Percentiles rank a stretch among this genome's conserved stretches.
These are phyloP conservation scores for Litsea cubeba DNA, from an alignment of 164 flowering plant species.

Conservation along the genomic window DNA sequence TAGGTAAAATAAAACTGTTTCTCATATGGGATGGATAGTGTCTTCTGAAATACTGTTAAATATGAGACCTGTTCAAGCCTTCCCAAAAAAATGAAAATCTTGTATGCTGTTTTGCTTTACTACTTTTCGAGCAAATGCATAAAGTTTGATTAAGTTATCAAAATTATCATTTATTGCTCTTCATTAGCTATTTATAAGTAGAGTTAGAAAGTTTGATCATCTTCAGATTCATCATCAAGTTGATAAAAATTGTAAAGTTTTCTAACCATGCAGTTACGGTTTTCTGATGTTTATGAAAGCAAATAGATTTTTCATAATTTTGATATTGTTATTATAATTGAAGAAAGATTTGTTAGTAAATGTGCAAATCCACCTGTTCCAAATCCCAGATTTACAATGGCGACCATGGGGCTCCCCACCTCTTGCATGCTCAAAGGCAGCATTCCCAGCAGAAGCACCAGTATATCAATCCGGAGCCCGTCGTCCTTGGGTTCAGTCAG, in stretches of 20 bases:
- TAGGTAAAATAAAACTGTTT: too few species aligned
- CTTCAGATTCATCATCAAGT: background rate
- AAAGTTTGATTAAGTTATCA: too few species aligned
- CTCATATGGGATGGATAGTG: too few species aligned
- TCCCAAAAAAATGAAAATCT: too few species aligned
- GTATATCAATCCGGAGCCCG: constrained; percentile 21
- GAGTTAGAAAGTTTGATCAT: background rate
- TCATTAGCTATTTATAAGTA: background rate
- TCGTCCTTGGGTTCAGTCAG: constrained; percentile 32
- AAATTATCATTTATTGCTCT: background rate
- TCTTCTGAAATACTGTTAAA: too few species aligned
- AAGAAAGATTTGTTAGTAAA: background rate
- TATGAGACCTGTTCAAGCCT: too few species aligned
- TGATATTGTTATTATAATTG: background rate
- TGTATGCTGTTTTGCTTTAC: too few species aligned
- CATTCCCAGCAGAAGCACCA: constrained; percentile 14
- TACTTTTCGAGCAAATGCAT: too few species aligned
- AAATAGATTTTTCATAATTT: background rate
- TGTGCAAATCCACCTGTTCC: background rate
- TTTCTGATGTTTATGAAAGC: background rate
- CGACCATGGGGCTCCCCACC: constrained; percentile 17
- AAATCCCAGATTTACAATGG: constrained; percentile 19
- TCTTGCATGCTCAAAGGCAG: constrained; percentile 15
- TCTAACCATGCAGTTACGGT: background rate
- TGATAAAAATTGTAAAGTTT: background rate